Evolutionary conservation across 768 basidiomycete genomes (phyloP).

Genomic region (Phanerochaete sordida): DNA sequence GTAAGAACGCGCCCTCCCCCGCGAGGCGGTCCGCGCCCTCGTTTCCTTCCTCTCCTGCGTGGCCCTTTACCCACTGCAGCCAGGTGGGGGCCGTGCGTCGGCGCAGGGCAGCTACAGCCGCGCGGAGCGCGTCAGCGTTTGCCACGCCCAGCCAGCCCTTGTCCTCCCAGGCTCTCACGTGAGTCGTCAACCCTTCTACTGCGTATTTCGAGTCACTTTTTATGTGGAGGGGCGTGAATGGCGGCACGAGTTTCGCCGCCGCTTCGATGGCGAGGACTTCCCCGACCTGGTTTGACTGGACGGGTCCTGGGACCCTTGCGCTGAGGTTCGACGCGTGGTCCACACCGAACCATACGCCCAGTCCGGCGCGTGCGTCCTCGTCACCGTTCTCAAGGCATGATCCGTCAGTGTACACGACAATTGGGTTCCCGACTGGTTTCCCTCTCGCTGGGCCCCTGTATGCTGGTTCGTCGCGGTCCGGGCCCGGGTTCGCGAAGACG

Average conservation of each 20-base stretch:
- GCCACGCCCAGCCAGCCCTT: conserved; percentile 11
- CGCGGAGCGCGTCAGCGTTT: conserved; percentile 5
- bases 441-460: not conserved
- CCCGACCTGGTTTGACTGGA: no score
- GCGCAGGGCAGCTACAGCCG: conserved; percentile 8
- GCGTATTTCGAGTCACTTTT: conserved; percentile 23
- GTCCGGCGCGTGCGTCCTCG: conserved; percentile 17
- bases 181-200: conserved; percentile 20
- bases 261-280: no score
- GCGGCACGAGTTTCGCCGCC: no score
- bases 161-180: conserved; percentile 9
- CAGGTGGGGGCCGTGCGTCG: conserved; percentile 13
- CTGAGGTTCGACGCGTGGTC: no score
- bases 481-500: no score
- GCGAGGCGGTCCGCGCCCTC: conserved; percentile 25
- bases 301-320: no score
- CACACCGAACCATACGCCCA: not conserved
- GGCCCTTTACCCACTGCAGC: conserved; percentile 28
- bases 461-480: not conserved
- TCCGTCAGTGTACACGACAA: conserved; percentile 25
- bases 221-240: conserved; percentile 8
- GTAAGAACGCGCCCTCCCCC: conserved; percentile 6
- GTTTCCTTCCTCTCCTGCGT: conserved; percentile 18
- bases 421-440: not conserved
- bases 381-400: conserved; percentile 21